Conservation (phyloP, 2,329 filamentous ascomycete species). For the Cryphonectria radicalis region DNA sequence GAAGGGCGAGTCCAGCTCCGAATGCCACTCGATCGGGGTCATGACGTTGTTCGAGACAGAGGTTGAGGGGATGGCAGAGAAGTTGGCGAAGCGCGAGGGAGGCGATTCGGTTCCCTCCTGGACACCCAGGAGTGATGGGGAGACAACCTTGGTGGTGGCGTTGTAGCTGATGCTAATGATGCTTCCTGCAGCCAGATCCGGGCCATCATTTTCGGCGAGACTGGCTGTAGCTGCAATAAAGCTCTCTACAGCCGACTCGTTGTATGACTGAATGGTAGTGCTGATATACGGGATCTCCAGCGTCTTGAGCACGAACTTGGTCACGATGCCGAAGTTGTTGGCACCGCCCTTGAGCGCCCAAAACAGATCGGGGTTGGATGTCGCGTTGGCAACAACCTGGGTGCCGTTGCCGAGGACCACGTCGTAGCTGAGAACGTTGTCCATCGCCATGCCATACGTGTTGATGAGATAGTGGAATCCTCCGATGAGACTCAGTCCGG, state of each 20-base stretch:
- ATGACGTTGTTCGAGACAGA: conserved; percentile 36
- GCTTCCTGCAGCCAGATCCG: conserved; percentile 37
- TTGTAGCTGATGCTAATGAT: conserved; percentile 40
- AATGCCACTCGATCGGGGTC: conserved; percentile 35
- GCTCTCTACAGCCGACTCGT: background rate
- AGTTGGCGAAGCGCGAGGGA: conserved; percentile 40
- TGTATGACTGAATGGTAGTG: background rate
- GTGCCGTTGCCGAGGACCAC: conserved; percentile 35
- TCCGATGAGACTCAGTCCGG: conserved; percentile 37
- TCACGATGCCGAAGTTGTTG: conserved; percentile 15
- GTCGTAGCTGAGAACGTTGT: conserved; percentile 35
- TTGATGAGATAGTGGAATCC: conserved; percentile 37
- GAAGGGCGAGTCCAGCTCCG: background rate
- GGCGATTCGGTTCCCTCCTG: conserved; percentile 40
- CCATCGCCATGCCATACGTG: conserved; percentile 36
- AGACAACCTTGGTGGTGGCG: conserved; percentile 33
- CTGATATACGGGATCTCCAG: conserved; percentile 35
- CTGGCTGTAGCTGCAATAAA: background rate
- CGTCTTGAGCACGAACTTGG: conserved; percentile 15
- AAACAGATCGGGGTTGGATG: conserved; percentile 34
- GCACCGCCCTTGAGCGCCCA: conserved; percentile 37
- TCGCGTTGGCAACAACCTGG: conserved; percentile 32
- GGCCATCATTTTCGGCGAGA: conserved; percentile 31
- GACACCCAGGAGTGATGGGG: conserved; percentile 39
- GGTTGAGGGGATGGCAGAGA: conserved; percentile 36